These are phyloP conservation scores for Boechera retrofracta DNA, from an alignment of 345 rosid species.

Conservation along the genomic window DNA sequence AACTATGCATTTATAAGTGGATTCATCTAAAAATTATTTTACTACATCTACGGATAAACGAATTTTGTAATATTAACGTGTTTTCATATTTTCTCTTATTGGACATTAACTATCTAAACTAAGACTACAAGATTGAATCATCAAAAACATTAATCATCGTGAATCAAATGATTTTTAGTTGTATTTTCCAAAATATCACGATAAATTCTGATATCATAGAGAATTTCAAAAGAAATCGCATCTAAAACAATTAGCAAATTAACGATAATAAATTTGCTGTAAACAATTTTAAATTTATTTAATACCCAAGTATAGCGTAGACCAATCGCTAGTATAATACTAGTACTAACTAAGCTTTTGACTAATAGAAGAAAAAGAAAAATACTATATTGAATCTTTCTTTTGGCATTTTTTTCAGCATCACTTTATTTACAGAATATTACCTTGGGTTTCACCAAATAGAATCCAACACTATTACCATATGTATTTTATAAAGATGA, in stretches of 20 bases:
- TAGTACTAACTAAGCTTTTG: not conserved
- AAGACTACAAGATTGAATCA: not conserved
- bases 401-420: conserved; percentile 30
- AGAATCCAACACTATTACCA: conserved; percentile 43
- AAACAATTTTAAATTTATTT: not conserved
- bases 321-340: not conserved
- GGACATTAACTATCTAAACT: not conserved
- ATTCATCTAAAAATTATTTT: no score
- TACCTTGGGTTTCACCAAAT: conserved; percentile 41
- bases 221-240: not conserved
- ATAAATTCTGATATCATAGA: not conserved
- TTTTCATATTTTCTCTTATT: not conserved
- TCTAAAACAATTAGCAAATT: not conserved
- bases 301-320: not conserved
- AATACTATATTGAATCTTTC: not conserved
- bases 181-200: not conserved
- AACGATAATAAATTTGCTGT: not conserved
- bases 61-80: not conserved
- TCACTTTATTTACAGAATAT: conserved; percentile 29
- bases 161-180: not conserved
- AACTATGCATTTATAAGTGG: no score
- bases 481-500: conserved; percentile 34
- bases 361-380: not conserved
- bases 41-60: no score
- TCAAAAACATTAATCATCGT: not conserved